Evolutionary conservation across 2,329 filamentous ascomycete species (phyloP), one percentile per base, ranked within the genome.

Genomic region (Nakataea oryzae): DNA sequence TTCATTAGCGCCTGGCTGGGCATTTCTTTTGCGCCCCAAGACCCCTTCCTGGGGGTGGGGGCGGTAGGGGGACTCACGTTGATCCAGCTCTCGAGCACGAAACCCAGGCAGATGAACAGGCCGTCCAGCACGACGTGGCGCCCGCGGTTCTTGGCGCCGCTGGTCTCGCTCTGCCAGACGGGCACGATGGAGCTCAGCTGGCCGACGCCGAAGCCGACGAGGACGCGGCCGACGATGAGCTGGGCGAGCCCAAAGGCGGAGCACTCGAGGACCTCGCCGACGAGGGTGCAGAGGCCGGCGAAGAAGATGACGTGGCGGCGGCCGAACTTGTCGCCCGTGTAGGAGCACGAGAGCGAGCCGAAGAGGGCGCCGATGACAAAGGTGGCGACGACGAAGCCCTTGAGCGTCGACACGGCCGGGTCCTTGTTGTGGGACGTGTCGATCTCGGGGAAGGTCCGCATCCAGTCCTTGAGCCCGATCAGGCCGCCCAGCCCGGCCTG

Each of bases 401-500:
- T 68, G 26, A 71, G 64, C 11, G 65, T 69, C 32, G 70, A 66
- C 67, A 81, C 77, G 54, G 72, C 64, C 1, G 72, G 70, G 2
- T 78, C 79, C 1, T 65, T 70, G 1, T 75, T 73, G 66, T 77
- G 71, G 56, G 77, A 66, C 0, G 79, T 81, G 68, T 82, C 74
- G 66, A 82, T 80, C 60, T 74, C 67, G 1, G 80, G 80, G 65
- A 83, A 81, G 63, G 75, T 73, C 63, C 75, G 69, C 57, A 73
- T 71, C 69, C 62, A 76, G 71, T 63, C 77, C 67, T n/a, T 64
- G 32, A 70, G 64, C 55, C 63, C 66, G 54, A 71, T 63, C 26
- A 81, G 71, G 17, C 79, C 78, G 57, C 79, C 79, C n/a, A 78
- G 73, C 58, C 77, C 77, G 59, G 77, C 76, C 66, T 81, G 78